Percentiles rank a stretch among this genome's conserved stretches.
These are phyloP conservation scores for Candida ipomoeae DNA, from an alignment of 805 yeast species.

Conservation along the genomic window DNA sequence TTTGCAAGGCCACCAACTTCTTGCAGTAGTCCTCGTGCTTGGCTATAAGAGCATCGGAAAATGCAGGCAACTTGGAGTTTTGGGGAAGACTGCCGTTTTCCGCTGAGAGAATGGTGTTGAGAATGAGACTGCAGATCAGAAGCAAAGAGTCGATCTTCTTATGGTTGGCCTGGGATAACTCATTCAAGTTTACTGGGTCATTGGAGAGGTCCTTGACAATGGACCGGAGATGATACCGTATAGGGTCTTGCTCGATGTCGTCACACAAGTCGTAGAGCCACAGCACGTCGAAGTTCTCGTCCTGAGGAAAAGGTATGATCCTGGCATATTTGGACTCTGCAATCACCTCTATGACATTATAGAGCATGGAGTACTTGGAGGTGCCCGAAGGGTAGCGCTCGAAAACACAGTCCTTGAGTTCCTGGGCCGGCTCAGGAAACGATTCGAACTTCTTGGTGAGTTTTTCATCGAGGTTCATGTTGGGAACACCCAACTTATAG, in stretches of 20 bases:
- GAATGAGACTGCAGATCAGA: conserved; percentile 25
- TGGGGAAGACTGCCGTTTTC: conserved; percentile 33
- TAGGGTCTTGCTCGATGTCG: conserved; percentile 45
- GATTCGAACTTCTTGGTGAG: conserved; percentile 26
- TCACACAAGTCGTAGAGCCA: conserved; percentile 40
- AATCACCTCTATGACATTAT: conserved; percentile 34
- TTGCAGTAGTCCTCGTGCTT: conserved; percentile 20
- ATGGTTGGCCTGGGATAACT: conserved; percentile 23
- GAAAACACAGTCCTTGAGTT: conserved; percentile 36
- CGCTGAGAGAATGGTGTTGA: conserved; percentile 27
- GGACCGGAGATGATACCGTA: conserved; percentile 45
- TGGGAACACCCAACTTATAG: conserved; percentile 38
- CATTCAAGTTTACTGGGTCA: conserved; percentile 33
- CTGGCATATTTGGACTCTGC: conserved; percentile 37
- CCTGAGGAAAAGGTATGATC: conserved; percentile 34
- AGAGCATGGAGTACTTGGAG: conserved; percentile 41
- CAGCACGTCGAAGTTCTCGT: conserved; percentile 20
- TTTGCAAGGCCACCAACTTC: conserved; percentile 19
- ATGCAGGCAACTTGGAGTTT: conserved; percentile 37
- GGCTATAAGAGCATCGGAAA: conserved; percentile 22
- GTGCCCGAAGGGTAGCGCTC: conserved; percentile 53
- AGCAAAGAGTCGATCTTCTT: conserved; percentile 21
- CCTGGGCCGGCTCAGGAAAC: conserved; percentile 41
- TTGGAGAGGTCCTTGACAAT: conserved; percentile 29
- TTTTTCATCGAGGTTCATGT: conserved; percentile 29